Evolutionary conservation across 805 yeast genomes (phyloP).

Genomic region (Vanderwaltozyma verrucispora): DNA sequence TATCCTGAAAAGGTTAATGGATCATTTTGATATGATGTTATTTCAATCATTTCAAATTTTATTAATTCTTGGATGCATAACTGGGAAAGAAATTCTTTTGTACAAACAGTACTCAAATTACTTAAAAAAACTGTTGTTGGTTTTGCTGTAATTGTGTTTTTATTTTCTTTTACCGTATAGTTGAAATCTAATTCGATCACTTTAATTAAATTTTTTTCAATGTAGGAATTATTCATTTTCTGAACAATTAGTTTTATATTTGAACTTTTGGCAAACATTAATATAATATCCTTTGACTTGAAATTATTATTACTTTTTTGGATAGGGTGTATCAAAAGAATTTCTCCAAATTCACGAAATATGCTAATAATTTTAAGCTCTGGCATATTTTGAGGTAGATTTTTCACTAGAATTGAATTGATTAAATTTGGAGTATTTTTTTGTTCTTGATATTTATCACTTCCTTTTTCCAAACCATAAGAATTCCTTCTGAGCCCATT

Average conservation of each 20-base stretch:
- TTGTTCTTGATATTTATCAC: too few relatives aligned
- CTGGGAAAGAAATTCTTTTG: constrained; percentile 18
- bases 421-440: too few relatives aligned
- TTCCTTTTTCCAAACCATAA: too few relatives aligned
- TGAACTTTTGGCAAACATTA: neutral
- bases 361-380: too few relatives aligned
- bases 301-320: too few relatives aligned
- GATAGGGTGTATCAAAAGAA: too few relatives aligned
- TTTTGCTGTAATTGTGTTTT: neutral
- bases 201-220: neutral
- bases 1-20: constrained; percentile 19
- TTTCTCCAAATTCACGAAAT: too few relatives aligned
- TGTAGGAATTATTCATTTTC: neutral
- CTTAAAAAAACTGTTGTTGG: constrained; percentile 11
- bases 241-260: neutral
- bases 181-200: neutral
- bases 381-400: too few relatives aligned
- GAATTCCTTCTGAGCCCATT: too few relatives aligned
- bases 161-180: neutral
- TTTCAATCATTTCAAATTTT: constrained; percentile 7
- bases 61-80: constrained; percentile 22
- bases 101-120: constrained; percentile 23
- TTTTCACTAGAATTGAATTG: too few relatives aligned
- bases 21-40: constrained; percentile 10
- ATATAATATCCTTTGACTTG: too few relatives aligned